phyloP scores from a whole-genome alignment of 2,329 filamentous ascomycete species.

The Xylariaceae sp. region DNA sequence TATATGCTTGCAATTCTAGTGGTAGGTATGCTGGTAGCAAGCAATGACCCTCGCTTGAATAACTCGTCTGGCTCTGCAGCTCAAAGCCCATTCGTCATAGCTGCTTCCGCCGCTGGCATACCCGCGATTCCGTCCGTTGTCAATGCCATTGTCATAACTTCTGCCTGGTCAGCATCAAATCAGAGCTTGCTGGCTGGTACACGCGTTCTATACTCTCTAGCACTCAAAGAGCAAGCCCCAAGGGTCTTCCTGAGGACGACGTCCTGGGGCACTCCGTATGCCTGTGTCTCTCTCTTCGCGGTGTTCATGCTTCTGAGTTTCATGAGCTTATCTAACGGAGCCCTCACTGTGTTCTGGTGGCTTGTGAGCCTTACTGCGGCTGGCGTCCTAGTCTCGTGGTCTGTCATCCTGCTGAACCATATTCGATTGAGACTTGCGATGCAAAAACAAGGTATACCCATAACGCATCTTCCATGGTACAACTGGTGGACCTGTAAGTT shows the following conservation, averaged over 20 bases:
- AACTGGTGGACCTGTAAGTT: conserved; percentile 58
- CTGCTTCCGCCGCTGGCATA: conserved; percentile 63
- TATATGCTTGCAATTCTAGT: conserved; percentile 54
- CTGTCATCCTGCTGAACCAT: conserved; percentile 54
- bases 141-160: conserved; percentile 72
- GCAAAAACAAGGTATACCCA: conserved; percentile 49
- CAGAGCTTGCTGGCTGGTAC: conserved; percentile 58
- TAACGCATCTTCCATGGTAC: conserved; percentile 53
- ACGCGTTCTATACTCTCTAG: conserved; percentile 55
- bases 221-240: conserved; percentile 55
- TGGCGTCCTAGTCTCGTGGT: conserved; percentile 62
- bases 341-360: conserved; percentile 63
- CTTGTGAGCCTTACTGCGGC: conserved; percentile 57
- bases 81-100: conserved; percentile 65
- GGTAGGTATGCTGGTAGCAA: conserved; percentile 57
- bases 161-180: conserved; percentile 66
- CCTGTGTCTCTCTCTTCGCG: conserved; percentile 50
- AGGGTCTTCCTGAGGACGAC: conserved; percentile 50
- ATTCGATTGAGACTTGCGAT: conserved; percentile 52
- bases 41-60: conserved; percentile 44
- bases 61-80: conserved; percentile 42
- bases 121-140: conserved; percentile 65
- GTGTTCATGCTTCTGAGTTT: conserved; percentile 55
- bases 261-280: conserved; percentile 51
- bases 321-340: conserved; percentile 52